phyloP scores from a whole-genome alignment of 441 rosid species.

The Croton setiger region DNA sequence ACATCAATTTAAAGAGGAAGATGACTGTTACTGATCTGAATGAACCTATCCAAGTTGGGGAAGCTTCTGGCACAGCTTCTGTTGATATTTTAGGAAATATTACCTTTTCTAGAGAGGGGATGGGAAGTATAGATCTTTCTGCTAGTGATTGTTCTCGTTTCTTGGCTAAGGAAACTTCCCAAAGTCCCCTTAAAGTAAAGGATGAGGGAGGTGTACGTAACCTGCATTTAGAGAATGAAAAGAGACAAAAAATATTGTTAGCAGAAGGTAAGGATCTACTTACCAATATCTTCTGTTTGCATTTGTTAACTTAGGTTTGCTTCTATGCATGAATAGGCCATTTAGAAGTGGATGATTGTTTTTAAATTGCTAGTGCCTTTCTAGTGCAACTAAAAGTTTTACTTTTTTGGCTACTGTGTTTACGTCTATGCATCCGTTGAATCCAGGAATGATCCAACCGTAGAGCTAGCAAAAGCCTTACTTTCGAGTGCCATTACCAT shows the following conservation, averaged over 20 bases:
- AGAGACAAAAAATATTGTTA: conserved; percentile 17
- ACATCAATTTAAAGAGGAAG: conserved; percentile 14
- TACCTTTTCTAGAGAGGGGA: conserved; percentile 23
- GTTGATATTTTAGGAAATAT: conserved; percentile 20
- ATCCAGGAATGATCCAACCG: background rate
- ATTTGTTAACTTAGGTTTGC: conserved; percentile 3
- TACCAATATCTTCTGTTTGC: background rate
- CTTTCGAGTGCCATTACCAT: background rate
- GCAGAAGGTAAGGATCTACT: conserved; percentile 27
- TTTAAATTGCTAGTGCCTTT: background rate
- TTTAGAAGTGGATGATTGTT: background rate
- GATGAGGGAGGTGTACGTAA: conserved; percentile 17
- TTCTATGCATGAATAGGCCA: background rate
- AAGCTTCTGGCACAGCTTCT: conserved; percentile 27
- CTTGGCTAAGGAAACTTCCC: conserved; percentile 25
- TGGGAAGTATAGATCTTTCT: conserved; percentile 24
- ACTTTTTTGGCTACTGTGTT: background rate
- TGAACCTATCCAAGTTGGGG: conserved; percentile 32
- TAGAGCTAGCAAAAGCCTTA: background rate
- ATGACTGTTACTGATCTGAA: conserved; percentile 27
- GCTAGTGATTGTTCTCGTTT: conserved; percentile 23
- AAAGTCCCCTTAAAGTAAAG: conserved; percentile 21
- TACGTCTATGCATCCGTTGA: background rate
- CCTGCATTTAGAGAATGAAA: conserved; percentile 24
- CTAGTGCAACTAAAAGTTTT: background rate